phyloP scores from a whole-genome alignment of 2,329 filamentous ascomycete genomes.

The Talaromyces sp. region DNA sequence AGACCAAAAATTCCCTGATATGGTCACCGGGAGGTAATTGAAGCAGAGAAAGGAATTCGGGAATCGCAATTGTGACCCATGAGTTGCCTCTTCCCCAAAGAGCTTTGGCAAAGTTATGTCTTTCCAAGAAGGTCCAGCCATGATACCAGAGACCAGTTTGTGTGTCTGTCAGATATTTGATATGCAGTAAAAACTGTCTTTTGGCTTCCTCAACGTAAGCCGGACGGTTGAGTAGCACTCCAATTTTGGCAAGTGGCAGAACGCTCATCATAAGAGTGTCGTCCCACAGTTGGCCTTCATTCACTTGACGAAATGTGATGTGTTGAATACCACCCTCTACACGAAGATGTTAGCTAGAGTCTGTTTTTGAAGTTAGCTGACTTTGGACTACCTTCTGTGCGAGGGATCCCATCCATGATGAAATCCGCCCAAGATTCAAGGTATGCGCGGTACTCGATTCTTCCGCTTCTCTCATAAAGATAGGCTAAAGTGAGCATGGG shows the following conservation, averaged over 20 bases:
- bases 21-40: slow-evolving; percentile 63
- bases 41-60: slow-evolving; percentile 76
- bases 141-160: slow-evolving; percentile 76
- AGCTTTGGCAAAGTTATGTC: slow-evolving; percentile 60
- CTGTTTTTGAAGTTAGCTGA: neutral
- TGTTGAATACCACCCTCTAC: slow-evolving; percentile 70
- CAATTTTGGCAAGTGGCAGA: slow-evolving; percentile 77
- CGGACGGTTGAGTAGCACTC: slow-evolving; percentile 67
- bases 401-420: slow-evolving; percentile 74
- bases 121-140: slow-evolving; percentile 76
- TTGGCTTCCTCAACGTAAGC: slow-evolving; percentile 79
- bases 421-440: slow-evolving; percentile 81
- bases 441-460: slow-evolving; percentile 73
- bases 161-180: slow-evolving; percentile 76
- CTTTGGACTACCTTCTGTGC: slow-evolving; percentile 50
- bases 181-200: slow-evolving; percentile 74
- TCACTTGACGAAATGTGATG: slow-evolving; percentile 70
- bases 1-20: slow-evolving; percentile 54
- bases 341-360: neutral
- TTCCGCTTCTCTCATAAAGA: slow-evolving; percentile 74
- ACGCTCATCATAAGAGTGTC: slow-evolving; percentile 90
- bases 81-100: slow-evolving; percentile 59
- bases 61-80: slow-evolving; percentile 83
- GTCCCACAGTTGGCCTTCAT: slow-evolving; percentile 78
- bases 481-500: slow-evolving; percentile 74